Conservation (phyloP, 2,329 filamentous ascomycete genomes). For the Chrysoporthe deuterocubensis region DNA sequence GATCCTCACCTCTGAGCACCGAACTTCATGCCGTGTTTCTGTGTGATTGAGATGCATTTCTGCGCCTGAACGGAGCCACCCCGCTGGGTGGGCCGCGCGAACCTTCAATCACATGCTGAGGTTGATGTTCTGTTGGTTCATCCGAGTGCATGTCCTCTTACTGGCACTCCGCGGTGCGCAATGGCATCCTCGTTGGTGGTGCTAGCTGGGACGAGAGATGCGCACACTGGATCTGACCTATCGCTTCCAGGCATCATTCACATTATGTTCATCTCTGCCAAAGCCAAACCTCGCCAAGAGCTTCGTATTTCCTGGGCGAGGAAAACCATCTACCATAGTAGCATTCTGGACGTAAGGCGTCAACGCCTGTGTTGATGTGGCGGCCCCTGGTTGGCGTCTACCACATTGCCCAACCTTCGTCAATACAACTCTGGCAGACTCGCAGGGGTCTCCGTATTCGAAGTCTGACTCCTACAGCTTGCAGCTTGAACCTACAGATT, state of each 20-base stretch:
- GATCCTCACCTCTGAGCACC: slow-evolving; percentile 4
- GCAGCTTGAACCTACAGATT: neutral
- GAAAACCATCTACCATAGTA: neutral
- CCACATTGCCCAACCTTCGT: neutral
- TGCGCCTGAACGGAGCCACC: neutral
- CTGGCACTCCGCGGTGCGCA: neutral
- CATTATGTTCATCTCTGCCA: neutral
- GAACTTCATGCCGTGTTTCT: neutral
- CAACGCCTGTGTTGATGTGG: slow-evolving; percentile 13
- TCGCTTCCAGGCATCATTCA: neutral
- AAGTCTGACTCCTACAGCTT: neutral
- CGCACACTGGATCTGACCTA: neutral
- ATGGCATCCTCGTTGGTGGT: neutral
- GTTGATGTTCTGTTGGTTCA: neutral
- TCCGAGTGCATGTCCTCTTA: neutral
- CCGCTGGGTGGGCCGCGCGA: neutral
- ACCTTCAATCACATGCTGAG: neutral
- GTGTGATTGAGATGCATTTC: neutral
- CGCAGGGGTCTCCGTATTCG: neutral
- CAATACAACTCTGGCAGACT: neutral
- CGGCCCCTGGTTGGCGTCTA: slow-evolving; percentile 12
- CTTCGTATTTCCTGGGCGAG: neutral
- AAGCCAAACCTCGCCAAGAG: neutral
- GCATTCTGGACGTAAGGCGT: neutral
- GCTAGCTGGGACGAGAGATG: neutral